Conservation (phyloP, 352 stramenopile genomes). For the Lagenidium giganteum region DNA sequence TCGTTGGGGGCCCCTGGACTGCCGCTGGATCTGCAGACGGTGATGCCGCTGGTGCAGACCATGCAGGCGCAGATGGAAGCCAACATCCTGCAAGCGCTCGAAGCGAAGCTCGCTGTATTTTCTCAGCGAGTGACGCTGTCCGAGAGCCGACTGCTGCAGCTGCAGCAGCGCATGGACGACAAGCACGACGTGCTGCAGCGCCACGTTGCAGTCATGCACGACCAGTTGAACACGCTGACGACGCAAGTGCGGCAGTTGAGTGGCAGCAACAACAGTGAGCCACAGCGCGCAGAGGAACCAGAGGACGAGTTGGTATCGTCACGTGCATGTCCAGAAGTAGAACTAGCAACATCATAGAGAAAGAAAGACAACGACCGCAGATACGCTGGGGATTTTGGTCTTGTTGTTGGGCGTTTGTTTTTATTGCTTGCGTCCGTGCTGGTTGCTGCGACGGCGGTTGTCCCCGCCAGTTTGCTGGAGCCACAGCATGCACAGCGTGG, state of each 20-base stretch:
- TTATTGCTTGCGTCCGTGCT: conserved; percentile 10
- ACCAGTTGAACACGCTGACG: neutral
- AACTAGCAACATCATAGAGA: no score
- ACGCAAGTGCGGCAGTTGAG: no score
- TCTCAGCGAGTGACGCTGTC: conserved; percentile 53
- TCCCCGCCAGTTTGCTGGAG: conserved; percentile 25
- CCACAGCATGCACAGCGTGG: conserved; percentile 57
- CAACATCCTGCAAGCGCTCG: conserved; percentile 52
- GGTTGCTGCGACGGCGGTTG: conserved; percentile 10
- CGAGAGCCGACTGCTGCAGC: conserved; percentile 55
- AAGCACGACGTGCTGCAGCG: conserved; percentile 40
- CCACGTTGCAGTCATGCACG: conserved; percentile 17
- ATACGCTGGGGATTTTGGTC: conserved; percentile 14
- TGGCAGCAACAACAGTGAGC: no score
- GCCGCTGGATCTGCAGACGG: conserved; percentile 24
- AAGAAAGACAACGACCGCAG: conserved; percentile 7
- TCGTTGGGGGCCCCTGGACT: conserved; percentile 3
- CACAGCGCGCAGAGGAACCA: no score
- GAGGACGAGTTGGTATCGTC: no score
- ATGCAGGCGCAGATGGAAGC: conserved; percentile 60
- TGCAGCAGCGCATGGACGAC: conserved; percentile 50
- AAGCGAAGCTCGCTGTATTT: conserved; percentile 51
- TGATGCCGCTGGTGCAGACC: conserved; percentile 50
- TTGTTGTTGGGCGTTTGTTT: no score
- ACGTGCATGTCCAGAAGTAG: no score